These are phyloP conservation scores for Neurospora tetraspora DNA, from an alignment of 495 filamentous ascomycete genomes.

Conservation along the genomic window DNA sequence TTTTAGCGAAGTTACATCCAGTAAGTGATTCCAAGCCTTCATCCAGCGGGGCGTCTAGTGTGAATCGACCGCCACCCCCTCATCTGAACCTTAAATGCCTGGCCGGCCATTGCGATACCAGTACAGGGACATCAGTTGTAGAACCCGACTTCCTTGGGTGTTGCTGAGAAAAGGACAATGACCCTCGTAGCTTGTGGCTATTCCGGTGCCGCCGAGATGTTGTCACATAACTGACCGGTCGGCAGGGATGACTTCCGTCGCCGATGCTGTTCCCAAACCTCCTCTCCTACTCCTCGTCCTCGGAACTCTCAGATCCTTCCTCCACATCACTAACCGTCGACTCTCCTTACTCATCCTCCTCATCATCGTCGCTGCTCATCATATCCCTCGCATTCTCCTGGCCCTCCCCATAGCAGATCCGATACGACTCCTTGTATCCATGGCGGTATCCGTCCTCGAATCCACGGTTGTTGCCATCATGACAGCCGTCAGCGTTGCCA, in stretches of 20 bases:
- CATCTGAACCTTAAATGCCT: too few relatives aligned
- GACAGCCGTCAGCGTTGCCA: background rate
- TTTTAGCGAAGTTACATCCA: too few relatives aligned
- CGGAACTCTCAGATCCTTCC: background rate
- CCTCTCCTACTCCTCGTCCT: background rate
- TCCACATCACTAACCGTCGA: background rate
- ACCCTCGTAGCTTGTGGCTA: too few relatives aligned
- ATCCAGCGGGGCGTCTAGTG: too few relatives aligned
- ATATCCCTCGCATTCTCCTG: background rate
- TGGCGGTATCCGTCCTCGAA: background rate
- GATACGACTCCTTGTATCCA: background rate
- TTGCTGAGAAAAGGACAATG: too few relatives aligned
- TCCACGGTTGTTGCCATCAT: background rate
- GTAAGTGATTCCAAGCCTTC: too few relatives aligned
- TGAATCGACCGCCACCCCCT: too few relatives aligned
- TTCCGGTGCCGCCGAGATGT: too few relatives aligned
- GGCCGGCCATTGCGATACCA: too few relatives aligned
- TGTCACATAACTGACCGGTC: too few relatives aligned
- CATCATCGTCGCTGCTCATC: background rate
- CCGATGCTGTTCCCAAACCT: background rate
- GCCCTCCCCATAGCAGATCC: background rate
- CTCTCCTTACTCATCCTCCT: background rate
- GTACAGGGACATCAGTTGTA: too few relatives aligned
- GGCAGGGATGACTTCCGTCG: background rate
- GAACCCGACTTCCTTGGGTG: too few relatives aligned